These are phyloP conservation scores for Allium fistulosum DNA, from an alignment of 106 monocot species.

Conservation along the genomic window DNA sequence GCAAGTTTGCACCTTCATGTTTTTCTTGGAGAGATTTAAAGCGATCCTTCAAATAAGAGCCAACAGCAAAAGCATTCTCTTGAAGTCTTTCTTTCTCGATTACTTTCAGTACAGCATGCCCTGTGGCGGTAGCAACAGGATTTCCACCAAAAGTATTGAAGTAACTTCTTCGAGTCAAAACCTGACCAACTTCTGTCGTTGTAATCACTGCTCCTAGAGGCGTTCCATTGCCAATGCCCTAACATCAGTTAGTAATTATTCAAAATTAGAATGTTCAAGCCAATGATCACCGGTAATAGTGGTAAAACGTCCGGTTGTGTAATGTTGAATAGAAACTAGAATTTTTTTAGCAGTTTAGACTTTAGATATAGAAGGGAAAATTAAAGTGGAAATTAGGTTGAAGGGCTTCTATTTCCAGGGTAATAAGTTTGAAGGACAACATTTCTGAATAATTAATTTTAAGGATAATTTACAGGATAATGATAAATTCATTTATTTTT, in stretches of 20 bases:
- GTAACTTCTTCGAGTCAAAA: slow-evolving; percentile 57
- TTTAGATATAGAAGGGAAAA: too few species aligned
- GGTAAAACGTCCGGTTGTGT: too few species aligned
- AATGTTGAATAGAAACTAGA: too few species aligned
- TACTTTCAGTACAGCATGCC: slow-evolving; percentile 64
- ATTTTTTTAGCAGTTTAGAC: too few species aligned
- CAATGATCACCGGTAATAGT: background rate
- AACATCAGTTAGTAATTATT: background rate
- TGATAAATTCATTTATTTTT: too few species aligned
- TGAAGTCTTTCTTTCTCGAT: slow-evolving; percentile 77
- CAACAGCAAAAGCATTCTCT: slow-evolving; percentile 60
- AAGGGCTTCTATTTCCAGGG: too few species aligned
- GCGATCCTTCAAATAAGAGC: slow-evolving; percentile 58
- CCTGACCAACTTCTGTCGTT: slow-evolving; percentile 68
- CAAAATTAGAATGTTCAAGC: too few species aligned
- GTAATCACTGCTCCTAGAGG: slow-evolving; percentile 74
- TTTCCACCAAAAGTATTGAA: slow-evolving; percentile 85
- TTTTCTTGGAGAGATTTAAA: slow-evolving; percentile 49
- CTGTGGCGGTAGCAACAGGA: slow-evolving; percentile 64
- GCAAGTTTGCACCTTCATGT: slow-evolving; percentile 73
- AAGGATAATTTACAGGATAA: too few species aligned
- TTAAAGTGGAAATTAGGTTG: too few species aligned
- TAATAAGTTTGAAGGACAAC: too few species aligned
- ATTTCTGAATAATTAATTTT: too few species aligned
- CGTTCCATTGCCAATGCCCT: slow-evolving; percentile 83